These are phyloP conservation scores for Rhizophagus sp. DNA, from an alignment of 192 early-diverging fungal genomes.

Conservation along the genomic window DNA sequence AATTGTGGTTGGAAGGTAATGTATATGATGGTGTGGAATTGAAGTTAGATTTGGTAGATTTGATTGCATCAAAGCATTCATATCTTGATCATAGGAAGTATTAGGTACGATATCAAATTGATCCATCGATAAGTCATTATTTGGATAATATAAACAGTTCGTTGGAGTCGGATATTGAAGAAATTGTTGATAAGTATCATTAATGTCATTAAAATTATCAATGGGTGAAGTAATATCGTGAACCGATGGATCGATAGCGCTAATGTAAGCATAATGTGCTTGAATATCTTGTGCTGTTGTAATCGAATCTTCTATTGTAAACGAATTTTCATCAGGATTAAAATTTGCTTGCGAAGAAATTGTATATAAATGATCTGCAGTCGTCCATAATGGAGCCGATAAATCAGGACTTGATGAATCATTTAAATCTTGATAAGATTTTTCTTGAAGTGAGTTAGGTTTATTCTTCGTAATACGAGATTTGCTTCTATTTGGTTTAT, in stretches of 20 bases:
- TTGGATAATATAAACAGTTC: background rate
- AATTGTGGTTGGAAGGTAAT: background rate
- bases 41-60: background rate
- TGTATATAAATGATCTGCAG: background rate
- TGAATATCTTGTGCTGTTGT: background rate
- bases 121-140: background rate
- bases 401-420: background rate
- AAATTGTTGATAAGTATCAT: background rate
- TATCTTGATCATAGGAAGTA: background rate
- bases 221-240: background rate
- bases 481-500: constrained; percentile 15
- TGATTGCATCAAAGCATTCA: background rate
- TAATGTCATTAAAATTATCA: background rate
- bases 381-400: background rate
- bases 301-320: background rate
- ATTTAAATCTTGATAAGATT: background rate
- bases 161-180: background rate
- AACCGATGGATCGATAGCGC: background rate
- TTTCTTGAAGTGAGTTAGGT: background rate
- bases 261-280: background rate
- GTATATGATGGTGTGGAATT: background rate
- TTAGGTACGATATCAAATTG: background rate
- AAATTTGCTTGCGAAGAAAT: background rate
- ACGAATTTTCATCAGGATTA: background rate
- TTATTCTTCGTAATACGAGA: background rate